Base-by-base conservation (phyloP, 331 rosid genomes). In the Saraca asoca region DNA sequence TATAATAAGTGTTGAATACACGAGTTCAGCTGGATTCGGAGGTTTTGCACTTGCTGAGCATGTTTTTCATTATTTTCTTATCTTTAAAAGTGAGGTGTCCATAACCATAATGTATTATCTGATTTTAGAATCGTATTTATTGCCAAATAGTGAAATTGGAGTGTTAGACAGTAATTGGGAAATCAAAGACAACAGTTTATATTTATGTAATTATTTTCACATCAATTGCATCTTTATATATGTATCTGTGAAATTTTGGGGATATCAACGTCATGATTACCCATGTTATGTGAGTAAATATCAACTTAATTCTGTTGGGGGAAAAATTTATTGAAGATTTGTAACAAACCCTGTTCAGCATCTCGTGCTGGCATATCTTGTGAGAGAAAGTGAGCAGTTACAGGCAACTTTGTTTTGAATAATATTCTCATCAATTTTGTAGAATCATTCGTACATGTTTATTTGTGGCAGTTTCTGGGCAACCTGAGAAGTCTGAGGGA, bases 401-500 rank as follows among this genome's bases (percentile, higher is more conserved):
- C 52, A 53, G 53, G 55, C 49, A 5, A 41, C 37, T 49, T 9
- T 62, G 37, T 44, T 63, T 59, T 43, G 44, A 43, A 66, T 48
- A 51, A 15, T 58, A 44, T 69, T 45, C 34, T 48, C 24, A 5
- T 45, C 39, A 17, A 50, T 9, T 50, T 3, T 2, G 61, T 17
- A 24, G 12, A 38, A 41, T 37, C 43, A 43, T 9, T 54, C 14
- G 12, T 45, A 31, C 62, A 10, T 46, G 4, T 66, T 17, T 62
- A 15, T 17, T 69, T 72, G 17, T 59, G 56, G 74, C 88, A 92
- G 98, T 93, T 89, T 77, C 72, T 89, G 44, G 95, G 94, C 59
- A 89, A 88, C 80, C 86, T 89, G 77, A 81, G 93, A 77, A 93
- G 89, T 73, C 89, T 93, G 55, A 87, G 95, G 82, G 96, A 93